A percentile compares a stretch with the other conserved stretches of the same genome.
These are phyloP conservation scores for Curvularia verruculosa DNA, from an alignment of 2,329 filamentous ascomycete genomes.

Conservation along the genomic window DNA sequence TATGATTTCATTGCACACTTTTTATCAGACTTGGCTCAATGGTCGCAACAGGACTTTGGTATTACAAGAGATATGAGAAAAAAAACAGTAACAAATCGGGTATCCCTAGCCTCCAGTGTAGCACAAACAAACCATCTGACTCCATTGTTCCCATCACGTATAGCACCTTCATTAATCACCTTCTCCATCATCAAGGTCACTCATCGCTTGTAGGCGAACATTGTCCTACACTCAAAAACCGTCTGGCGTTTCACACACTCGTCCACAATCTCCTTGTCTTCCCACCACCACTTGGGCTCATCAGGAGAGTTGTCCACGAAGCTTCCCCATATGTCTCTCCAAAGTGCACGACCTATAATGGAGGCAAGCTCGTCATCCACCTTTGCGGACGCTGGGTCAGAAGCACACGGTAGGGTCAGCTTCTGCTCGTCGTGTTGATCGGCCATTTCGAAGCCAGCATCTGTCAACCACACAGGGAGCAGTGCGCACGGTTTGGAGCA, in stretches of 20 bases:
- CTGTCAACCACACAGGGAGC: constrained; percentile 65
- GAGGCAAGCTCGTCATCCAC: constrained; percentile 42
- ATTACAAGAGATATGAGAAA: constrained; percentile 6
- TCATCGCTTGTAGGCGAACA: constrained; percentile 45
- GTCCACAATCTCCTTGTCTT: constrained; percentile 44
- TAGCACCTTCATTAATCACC: constrained; percentile 2
- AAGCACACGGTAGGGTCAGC: constrained; percentile 41
- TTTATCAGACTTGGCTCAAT: not conserved
- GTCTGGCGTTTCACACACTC: constrained; percentile 47
- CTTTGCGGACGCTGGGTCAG: constrained; percentile 24
- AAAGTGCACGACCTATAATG: constrained; percentile 44
- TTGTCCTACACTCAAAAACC: constrained; percentile 46
- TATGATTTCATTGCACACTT: not conserved
- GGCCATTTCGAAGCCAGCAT: constrained; percentile 56
- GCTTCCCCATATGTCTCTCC: constrained; percentile 48
- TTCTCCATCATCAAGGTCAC: not conserved
- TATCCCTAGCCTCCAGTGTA: constrained; percentile 12
- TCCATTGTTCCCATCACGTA: not conserved
- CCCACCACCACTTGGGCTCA: constrained; percentile 49
- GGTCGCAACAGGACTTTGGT: not conserved
- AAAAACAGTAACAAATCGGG: constrained; percentile 15
- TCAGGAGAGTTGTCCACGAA: constrained; percentile 42
- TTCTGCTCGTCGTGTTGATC: constrained; percentile 27
- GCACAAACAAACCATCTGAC: not conserved
- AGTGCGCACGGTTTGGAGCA: constrained; percentile 65